A percentile compares a stretch with the other conserved stretches of the same genome.
Evolutionary conservation across 441 rosid species (phyloP).

Genomic region (Omphalea diandra): DNA sequence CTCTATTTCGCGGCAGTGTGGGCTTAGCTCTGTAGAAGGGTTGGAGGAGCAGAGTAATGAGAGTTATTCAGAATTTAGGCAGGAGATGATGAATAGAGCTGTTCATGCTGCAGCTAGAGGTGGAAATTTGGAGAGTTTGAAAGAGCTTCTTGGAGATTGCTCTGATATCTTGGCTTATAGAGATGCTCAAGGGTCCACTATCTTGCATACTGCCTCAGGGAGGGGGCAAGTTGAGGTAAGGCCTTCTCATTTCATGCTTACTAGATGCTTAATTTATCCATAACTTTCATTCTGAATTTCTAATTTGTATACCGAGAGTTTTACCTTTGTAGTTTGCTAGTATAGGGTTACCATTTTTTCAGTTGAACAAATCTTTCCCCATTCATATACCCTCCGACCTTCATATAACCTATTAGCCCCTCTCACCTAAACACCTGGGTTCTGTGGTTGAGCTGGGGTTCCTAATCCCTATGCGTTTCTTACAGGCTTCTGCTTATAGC

Average conservation of each 20-base stretch:
- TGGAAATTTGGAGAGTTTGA: conserved; percentile 74
- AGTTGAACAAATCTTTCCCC: too few species aligned
- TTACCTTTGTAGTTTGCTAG: not conserved
- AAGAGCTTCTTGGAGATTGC: conserved; percentile 41
- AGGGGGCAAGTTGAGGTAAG: conserved; percentile 83
- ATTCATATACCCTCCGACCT: too few species aligned
- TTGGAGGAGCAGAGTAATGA: conserved; percentile 35
- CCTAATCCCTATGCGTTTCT: too few species aligned
- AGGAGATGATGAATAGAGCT: conserved; percentile 82
- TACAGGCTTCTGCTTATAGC: too few species aligned
- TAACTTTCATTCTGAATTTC: not conserved
- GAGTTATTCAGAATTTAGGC: conserved; percentile 41
- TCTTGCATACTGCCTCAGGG: conserved; percentile 82
- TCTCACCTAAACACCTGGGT: too few species aligned
- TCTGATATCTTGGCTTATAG: conserved; percentile 42
- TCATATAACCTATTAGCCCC: too few species aligned
- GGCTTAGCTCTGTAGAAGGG: conserved; percentile 31
- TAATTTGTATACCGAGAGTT: not conserved
- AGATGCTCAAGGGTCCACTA: conserved; percentile 67
- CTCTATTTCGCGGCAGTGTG: conserved; percentile 36
- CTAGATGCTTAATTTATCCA: not conserved
- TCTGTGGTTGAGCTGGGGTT: too few species aligned
- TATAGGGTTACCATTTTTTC: not conserved
- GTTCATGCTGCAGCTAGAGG: conserved; percentile 91
- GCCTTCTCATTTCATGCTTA: not conserved